These are phyloP conservation scores for Talaromyces verruculosus DNA, from an alignment of 2,329 filamentous ascomycete genomes.

Conservation along the genomic window DNA sequence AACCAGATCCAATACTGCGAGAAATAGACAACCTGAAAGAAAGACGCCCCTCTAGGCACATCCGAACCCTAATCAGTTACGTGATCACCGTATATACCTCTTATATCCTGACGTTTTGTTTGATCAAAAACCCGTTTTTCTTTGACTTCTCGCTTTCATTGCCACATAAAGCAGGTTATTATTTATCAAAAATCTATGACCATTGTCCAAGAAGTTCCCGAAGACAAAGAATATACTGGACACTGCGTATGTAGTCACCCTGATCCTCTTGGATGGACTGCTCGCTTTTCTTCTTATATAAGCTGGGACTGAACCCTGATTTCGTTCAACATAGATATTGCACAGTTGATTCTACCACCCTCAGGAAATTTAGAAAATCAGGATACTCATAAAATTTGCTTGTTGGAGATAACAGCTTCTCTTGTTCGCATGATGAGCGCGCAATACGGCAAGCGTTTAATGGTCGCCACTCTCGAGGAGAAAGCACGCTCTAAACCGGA, in stretches of 20 bases:
- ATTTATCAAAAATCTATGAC: too few species aligned
- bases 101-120: background rate
- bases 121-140: background rate
- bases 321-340: background rate
- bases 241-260: background rate
- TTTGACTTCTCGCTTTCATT: background rate
- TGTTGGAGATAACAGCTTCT: background rate
- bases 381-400: background rate
- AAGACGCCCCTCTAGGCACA: background rate
- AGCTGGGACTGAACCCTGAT: background rate
- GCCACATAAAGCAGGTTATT: background rate
- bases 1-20: background rate
- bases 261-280: background rate
- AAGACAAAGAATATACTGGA: background rate
- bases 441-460: conserved; percentile 11
- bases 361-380: background rate
- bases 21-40: background rate
- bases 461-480: conserved; percentile 8
- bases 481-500: conserved; percentile 1
- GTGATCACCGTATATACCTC: background rate
- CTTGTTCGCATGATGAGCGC: background rate
- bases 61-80: background rate
- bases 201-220: background rate
- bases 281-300: background rate
- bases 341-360: background rate